Evolutionary conservation across 148 eudicot genomes (phyloP), one percentile per base, ranked within the genome.

Genomic region (Beta vulgaris): DNA sequence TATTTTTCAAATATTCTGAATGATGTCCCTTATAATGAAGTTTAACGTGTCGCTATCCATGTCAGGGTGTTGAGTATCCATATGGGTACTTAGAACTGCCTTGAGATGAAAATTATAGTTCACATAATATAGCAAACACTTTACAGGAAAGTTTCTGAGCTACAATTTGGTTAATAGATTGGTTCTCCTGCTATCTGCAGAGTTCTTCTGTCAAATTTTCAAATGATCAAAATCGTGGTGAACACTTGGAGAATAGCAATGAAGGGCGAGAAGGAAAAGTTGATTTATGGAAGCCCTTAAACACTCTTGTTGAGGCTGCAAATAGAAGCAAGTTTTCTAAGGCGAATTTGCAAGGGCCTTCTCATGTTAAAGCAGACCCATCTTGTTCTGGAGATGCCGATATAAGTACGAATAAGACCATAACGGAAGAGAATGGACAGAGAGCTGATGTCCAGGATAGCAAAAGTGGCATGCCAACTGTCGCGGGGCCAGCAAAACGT

Each of bases 271-370:
- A 93, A 54, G 91, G 88, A 34, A 90, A 87, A 80, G 85, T 59
- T 75, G 96, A 90, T 80, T 83, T 85, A 23, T 94, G 98, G 98
- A 92, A 86, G 72, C 96, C 97, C 25, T 87, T 94, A 73, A 90
- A 85, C 77, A 89, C 80, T 83, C 84, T 94, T 61, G 92, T 90
- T 77, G 98, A 94, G 78, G 98, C 87, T 69, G 96, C 98, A 79
- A 94, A 90, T 62, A 77, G 92, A 84, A 90, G 87, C 68, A 94
- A 94, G 77, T 88, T 87, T 72, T 83, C 92, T 39, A 94, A 88
- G 79, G 78, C 83, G 66, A 79, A 75, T 77, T 77, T 85, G 64
- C 91, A 83, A 81, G 92, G 86, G 77, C 74, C 80, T 58, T 74
- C 91, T 82, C 84, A 76, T 78, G 60, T 75, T 53, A 87, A 86